Evolutionary conservation across 2,329 filamentous ascomycete genomes (phyloP).

Genomic region (Lecanicillium sp.): DNA sequence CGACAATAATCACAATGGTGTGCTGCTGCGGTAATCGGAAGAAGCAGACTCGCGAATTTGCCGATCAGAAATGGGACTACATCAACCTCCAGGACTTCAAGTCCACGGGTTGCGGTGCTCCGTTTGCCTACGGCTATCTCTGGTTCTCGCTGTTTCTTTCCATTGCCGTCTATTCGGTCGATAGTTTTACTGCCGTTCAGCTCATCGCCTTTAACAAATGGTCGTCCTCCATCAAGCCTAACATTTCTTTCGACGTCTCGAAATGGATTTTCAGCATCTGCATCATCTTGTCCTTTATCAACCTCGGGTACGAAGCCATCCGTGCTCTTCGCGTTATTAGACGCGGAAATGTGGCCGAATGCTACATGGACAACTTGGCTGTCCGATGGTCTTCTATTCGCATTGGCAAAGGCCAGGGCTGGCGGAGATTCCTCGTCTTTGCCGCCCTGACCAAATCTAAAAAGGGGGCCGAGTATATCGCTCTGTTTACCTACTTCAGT

Average conservation of each 20-base stretch:
- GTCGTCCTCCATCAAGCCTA: conserved; percentile 76
- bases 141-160: conserved; percentile 76
- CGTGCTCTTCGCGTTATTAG: conserved; percentile 75
- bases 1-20: conserved; percentile 44
- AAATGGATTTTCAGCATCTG: conserved; percentile 95
- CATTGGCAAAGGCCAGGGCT: conserved; percentile 69
- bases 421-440: conserved; percentile 87
- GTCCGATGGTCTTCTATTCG: conserved; percentile 78
- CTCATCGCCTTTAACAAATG: conserved; percentile 83
- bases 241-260: conserved; percentile 68
- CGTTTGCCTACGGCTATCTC: conserved; percentile 78
- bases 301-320: conserved; percentile 74
- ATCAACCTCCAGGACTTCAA: conserved; percentile 77
- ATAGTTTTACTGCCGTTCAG: conserved; percentile 90
- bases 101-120: conserved; percentile 68
- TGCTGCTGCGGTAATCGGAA: conserved; percentile 55
- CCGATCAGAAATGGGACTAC: conserved; percentile 93
- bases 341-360: conserved; percentile 81
- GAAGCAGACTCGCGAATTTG: conserved; percentile 59
- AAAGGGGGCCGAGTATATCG: conserved; percentile 85
- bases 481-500: conserved; percentile 83
- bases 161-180: conserved; percentile 77
- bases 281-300: conserved; percentile 83
- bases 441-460: conserved; percentile 85
- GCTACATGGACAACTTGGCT: conserved; percentile 83